These are phyloP conservation scores for Tetratostichococcus sp. DNA, from an alignment of 139 green algal genomes.

Conservation along the genomic window DNA sequence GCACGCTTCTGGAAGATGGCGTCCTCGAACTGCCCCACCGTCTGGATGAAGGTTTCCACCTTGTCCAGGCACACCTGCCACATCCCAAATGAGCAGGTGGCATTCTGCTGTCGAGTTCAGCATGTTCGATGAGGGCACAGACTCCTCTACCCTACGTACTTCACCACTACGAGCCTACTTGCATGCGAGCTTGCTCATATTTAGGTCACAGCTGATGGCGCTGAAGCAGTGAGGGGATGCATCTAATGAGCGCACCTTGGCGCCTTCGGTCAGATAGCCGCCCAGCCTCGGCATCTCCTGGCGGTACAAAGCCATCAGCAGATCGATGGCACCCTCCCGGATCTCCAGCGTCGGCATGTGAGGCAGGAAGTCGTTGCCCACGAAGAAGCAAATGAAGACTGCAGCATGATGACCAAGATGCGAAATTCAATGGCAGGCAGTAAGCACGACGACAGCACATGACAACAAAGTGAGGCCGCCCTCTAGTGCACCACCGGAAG, in stretches of 20 bases:
- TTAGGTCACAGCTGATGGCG: too few species aligned
- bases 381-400: slow-evolving; percentile 99
- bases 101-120: too few species aligned
- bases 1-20: slow-evolving; percentile 92
- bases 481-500: too few species aligned
- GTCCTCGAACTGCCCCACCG: slow-evolving; percentile 80
- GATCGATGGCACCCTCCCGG: slow-evolving; percentile 88
- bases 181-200: too few species aligned
- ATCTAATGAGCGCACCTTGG: slow-evolving; percentile 24
- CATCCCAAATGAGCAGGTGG: too few species aligned
- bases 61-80: slow-evolving; percentile 67
- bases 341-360: slow-evolving; percentile 99
- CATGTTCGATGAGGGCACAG: too few species aligned
- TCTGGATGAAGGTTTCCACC: slow-evolving; percentile 89
- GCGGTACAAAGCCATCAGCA: slow-evolving; percentile 91
- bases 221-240: too few species aligned
- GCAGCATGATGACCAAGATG: neutral
- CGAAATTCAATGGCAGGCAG: too few species aligned
- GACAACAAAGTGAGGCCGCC: too few species aligned
- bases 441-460: too few species aligned
- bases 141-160: too few species aligned
- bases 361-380: slow-evolving; percentile 98
- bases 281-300: slow-evolving; percentile 66
- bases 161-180: too few species aligned
- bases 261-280: slow-evolving; percentile 80